Percentiles rank a stretch among this genome's conserved stretches.
Conservation (phyloP, 176 grass and related monocot species). For the Cocos nucifera region DNA sequence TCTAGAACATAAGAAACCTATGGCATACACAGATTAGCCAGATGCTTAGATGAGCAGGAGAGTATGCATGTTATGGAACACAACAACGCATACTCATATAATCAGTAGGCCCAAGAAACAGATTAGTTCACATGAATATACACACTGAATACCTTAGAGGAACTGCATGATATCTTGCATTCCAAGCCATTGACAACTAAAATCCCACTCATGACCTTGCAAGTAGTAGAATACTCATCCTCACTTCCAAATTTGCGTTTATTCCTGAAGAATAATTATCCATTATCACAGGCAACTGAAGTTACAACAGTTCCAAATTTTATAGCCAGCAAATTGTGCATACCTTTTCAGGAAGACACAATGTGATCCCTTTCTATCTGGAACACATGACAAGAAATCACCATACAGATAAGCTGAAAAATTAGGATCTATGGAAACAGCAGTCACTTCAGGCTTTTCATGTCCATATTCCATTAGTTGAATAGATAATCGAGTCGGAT, state of each 20-base stretch:
- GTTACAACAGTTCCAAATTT: too few relatives aligned
- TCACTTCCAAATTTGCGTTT: slow-evolving; percentile 51
- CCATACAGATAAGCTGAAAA: slow-evolving; percentile 64
- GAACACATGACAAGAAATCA: slow-evolving; percentile 50
- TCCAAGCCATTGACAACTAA: slow-evolving; percentile 81
- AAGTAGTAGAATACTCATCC: slow-evolving; percentile 41
- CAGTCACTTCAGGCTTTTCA: slow-evolving; percentile 88
- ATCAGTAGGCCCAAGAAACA: too few relatives aligned
- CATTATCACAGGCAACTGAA: too few relatives aligned
- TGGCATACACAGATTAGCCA: background rate
- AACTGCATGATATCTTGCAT: slow-evolving; percentile 84
- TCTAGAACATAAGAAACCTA: slow-evolving; percentile 91
- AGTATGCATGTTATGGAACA: background rate
- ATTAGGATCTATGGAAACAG: slow-evolving; percentile 96
- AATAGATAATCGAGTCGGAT: slow-evolving; percentile 60
- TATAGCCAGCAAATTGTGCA: too few relatives aligned
- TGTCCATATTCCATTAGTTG: slow-evolving; percentile 93
- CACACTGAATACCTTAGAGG: slow-evolving; percentile 50
- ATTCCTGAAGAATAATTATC: slow-evolving; percentile 41
- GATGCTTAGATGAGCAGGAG: background rate
- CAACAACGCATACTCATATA: too few relatives aligned
- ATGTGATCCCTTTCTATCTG: slow-evolving; percentile 39
- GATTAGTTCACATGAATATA: background rate
- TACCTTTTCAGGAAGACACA: slow-evolving; percentile 80
- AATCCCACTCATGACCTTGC: slow-evolving; percentile 51